These are phyloP conservation scores for Diatrype stigma DNA, from an alignment of 2,329 filamentous ascomycete species.

Conservation along the genomic window DNA sequence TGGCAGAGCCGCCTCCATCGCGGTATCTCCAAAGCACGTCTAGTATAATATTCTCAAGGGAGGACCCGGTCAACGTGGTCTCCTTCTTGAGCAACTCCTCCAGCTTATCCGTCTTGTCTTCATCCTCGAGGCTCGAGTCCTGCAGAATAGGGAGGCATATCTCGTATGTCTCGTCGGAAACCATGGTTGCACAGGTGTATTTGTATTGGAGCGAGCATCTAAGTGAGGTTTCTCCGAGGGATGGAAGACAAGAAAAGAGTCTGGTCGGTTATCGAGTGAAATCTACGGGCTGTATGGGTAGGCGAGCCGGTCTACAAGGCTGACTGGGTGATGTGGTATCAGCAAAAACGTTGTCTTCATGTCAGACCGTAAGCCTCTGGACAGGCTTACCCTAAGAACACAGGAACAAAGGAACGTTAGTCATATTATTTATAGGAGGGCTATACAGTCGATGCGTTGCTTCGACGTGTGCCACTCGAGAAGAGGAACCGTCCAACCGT, in stretches of 20 bases:
- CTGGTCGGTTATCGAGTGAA: background rate
- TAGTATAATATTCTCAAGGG: slow-evolving; percentile 84
- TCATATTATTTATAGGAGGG: background rate
- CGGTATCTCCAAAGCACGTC: slow-evolving; percentile 87
- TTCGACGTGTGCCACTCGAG: slow-evolving; percentile 1
- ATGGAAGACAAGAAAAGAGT: slow-evolving; percentile 4
- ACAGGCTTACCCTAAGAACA: background rate
- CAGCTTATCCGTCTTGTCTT: slow-evolving; percentile 90
- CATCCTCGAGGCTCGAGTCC: slow-evolving; percentile 78
- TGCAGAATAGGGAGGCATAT: slow-evolving; percentile 85
- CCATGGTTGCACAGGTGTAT: slow-evolving; percentile 56
- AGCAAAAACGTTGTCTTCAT: background rate
- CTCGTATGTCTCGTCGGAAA: slow-evolving; percentile 89
- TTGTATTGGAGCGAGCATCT: slow-evolving; percentile 3
- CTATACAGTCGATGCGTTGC: background rate
- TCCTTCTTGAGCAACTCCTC: slow-evolving; percentile 81
- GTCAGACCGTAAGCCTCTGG: background rate
- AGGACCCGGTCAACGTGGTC: slow-evolving; percentile 68
- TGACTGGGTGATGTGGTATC: background rate
- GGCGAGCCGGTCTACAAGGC: background rate
- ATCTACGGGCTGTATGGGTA: background rate
- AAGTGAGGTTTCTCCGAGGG: slow-evolving; percentile 7
- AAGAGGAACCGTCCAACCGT: slow-evolving; percentile 12
- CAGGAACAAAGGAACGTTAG: background rate
- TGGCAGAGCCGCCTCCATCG: slow-evolving; percentile 57